Conservation (phyloP, 345 rosid genomes). For the Linum tenue region DNA sequence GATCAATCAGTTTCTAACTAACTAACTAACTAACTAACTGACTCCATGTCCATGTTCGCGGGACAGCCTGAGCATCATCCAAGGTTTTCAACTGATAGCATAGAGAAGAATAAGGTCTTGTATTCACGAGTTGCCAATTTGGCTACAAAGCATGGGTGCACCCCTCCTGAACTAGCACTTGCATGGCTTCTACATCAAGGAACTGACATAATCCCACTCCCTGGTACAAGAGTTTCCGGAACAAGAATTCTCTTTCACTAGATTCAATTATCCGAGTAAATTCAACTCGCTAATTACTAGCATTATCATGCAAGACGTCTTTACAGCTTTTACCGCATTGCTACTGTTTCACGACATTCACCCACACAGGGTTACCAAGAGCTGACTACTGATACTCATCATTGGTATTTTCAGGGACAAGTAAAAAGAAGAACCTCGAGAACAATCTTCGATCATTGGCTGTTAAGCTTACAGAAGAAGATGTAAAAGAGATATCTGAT, state of each 20-base stretch:
- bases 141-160: conserved; percentile 34
- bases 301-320: background rate
- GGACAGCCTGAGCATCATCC: conserved; percentile 23
- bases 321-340: background rate
- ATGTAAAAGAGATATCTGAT: conserved; percentile 31
- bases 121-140: conserved; percentile 22
- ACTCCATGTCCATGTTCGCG: background rate
- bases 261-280: background rate
- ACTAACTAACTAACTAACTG: background rate
- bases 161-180: conserved; percentile 38
- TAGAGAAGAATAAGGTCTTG: conserved; percentile 40
- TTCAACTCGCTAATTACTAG: background rate
- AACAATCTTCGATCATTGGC: conserved; percentile 35
- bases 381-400: background rate
- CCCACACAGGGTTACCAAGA: background rate
- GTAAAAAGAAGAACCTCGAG: conserved; percentile 33
- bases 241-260: background rate
- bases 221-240: conserved; percentile 17
- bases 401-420: conserved; percentile 29
- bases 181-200: conserved; percentile 45
- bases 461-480: conserved; percentile 24
- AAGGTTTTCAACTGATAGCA: conserved; percentile 30
- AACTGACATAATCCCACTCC: conserved; percentile 39
- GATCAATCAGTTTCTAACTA: no score
- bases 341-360: background rate